Base-by-base conservation (phyloP, 305 asterid species). In the Solanum chacoense region DNA sequence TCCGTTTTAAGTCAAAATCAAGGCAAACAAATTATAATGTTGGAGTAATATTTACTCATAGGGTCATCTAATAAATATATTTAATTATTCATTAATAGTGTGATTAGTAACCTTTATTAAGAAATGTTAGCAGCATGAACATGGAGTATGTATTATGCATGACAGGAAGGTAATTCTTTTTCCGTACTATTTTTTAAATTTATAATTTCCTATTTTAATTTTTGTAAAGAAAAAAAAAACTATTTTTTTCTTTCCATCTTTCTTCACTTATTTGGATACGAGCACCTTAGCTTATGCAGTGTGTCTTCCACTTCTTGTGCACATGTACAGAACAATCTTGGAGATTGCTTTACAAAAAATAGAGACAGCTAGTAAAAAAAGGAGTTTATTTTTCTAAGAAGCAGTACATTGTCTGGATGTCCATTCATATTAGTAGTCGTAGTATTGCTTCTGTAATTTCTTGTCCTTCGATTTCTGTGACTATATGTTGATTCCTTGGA, bases 301-400 rank as follows among this genome's bases (percentile, higher is more conserved):
- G 72, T 81, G 86, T 45, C 40, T 81, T 40, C 86, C 72, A 81
- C 86, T 45, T 45, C 86, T 45, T 81, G 75, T 69, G 86, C 86
- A 81, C 86, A 45, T 81, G 72, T 42, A 45, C 18, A 45, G 71
- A 81, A 31, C 71, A 42, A 45, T 16, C 13, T 81, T 81, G 71
- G 38, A 81, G 38, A 28, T 45, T 45, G 38, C 86, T 81, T 81
- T 81, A 22, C 28, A 81, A 18, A 81, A 16, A 26, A 80, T 28
- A 28, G 69, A 81, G 71, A 81, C 86, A 28, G 10, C 86, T 81
- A 81, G 42, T 81, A 24, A 26, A 77, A 40, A 40, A 16, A 9
- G 13, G 38, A 22, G 36, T 42, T 80, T 16, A 37, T 80, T 81
- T 81, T 40, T 71, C 76, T 28, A 71, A 26, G 31, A 67, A 67